Base-by-base conservation (phyloP, 352 stramenopile genomes). In the Pythium aristosporum region DNA sequence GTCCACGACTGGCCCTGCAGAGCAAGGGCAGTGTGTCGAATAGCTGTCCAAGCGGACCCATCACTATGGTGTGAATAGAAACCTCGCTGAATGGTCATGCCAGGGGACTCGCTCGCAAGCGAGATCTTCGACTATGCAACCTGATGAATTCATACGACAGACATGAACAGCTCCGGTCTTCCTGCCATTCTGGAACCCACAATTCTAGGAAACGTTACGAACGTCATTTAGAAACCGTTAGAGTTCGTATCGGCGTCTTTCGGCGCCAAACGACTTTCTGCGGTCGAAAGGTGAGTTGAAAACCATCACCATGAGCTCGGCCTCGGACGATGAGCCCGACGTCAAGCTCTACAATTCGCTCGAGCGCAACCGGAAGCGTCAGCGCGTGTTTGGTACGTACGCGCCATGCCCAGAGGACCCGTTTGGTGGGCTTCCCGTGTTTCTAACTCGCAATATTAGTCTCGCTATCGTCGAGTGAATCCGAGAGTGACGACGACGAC, bases 271-370 rank as follows among this genome's bases (percentile, higher is more conserved):
- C 37, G 36, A 18, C 57, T 57, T 30, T 30, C 25, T 30, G 25
- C 25, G 25, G 25, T 30, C 25, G 5, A 30, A 30, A 30, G 25
- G 1, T 5, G 47, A 63, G 21, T 46, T 36, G 32, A 49, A 46
- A 63, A 16, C 18, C n/a, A 36, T 36, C 12, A 58, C 23, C 21
- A 82, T 83, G 75, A 82, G 72, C 63, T 30, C 25, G 25, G 25
- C 3, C 25, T 77, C 72, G 57, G 79, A 85, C 47, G 79, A 89
- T 12, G 81, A 81, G 1, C 75, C 80, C 28, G 58, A 46, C 51
- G 71, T 92, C 42, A 82, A 84, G 79, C 79, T 92, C 47, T 92
- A 92, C 74, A 89, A 63, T 74, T 65, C 80, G 54, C 75, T 92
- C 20, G 73, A 87, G 57, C 82, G 70, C 67, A 85, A 82, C 54